Base-by-base conservation (phyloP, 2,329 filamentous ascomycete genomes). In the Leptographium wingfieldii region DNA sequence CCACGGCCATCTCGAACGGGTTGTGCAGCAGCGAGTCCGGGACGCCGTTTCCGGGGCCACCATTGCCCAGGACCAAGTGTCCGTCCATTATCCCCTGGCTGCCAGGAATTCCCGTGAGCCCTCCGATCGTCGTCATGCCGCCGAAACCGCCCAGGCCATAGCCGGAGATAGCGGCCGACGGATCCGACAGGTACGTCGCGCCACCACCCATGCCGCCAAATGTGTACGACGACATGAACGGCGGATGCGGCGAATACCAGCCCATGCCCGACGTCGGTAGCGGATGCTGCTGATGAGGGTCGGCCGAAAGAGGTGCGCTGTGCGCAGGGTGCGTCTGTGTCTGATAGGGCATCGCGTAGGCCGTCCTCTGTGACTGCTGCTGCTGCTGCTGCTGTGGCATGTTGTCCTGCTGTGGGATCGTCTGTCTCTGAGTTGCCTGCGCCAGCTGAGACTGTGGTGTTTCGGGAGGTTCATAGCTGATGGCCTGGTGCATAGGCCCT, bases 151-250 rank as follows among this genome's bases (percentile, higher is more conserved):
- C 59, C n/a, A 64, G 62, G 51, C 66, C 66, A 31, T 66, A 64
- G 6, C 64, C 64, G 12, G 66, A 64, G 33, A 68, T 65, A 3
- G 64, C 62, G 0, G 64, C 61, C 11, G 63, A 62, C 3, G 64
- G 64, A 56, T 68, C 66, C 0, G 63, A 14, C 62, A 61, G 31
- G 65, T 63, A 54, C 61, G 48, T 10, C 4, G 38, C 25, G 38
- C 22, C 66, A 52, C 69, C 70, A 22, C 71, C 72, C 43, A 72
- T 72, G 29, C 54, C 55, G 51, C 62, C 61, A 60, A 80, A 80
- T 7, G 74, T 69, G 60, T 80, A 81, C 0, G 80, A 79, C 2
- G 79, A 77, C 56, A 82, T 77, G 0, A 77, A 77, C 0, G 77
- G 71, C 9, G 77, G 19, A 3, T n/a, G 53, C 55, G 27, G 55